phyloP scores from a whole-genome alignment of 352 stramenopile genomes.

The Paralagenidium karlingii region DNA sequence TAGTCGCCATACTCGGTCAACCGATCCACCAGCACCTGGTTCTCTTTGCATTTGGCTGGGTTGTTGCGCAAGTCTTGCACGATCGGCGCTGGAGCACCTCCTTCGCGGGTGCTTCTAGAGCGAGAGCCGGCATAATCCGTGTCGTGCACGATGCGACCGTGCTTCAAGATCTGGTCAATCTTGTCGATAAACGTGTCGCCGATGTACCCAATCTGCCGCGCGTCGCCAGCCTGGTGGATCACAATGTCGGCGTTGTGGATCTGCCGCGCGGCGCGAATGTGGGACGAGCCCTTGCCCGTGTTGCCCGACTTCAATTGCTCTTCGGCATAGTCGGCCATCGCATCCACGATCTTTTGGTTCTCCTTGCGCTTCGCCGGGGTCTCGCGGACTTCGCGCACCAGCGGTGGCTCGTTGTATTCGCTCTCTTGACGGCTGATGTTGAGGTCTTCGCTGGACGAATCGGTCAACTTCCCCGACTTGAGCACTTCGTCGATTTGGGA shows the following conservation, averaged over 20 bases:
- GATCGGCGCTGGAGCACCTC: slow-evolving; percentile 47
- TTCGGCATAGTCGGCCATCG: slow-evolving; percentile 50
- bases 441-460: slow-evolving; percentile 16
- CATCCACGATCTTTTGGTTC: slow-evolving; percentile 55
- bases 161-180: slow-evolving; percentile 60
- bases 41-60: slow-evolving; percentile 35
- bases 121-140: slow-evolving; percentile 7
- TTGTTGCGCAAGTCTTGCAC: slow-evolving; percentile 47
- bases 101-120: slow-evolving; percentile 17
- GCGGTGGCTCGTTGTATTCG: slow-evolving; percentile 21
- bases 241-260: slow-evolving; percentile 35
- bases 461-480: slow-evolving; percentile 29
- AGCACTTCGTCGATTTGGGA: slow-evolving; percentile 48
- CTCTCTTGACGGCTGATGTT: slow-evolving; percentile 25
- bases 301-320: slow-evolving; percentile 60
- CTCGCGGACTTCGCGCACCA: slow-evolving; percentile 36
- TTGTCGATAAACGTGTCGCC: slow-evolving; percentile 63
- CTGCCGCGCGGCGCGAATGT: slow-evolving; percentile 46
- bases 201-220: slow-evolving; percentile 29
- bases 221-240: slow-evolving; percentile 34
- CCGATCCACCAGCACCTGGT: slow-evolving; percentile 53
- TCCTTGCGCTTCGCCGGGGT: slow-evolving; percentile 26
- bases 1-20: slow-evolving; percentile 60
- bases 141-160: slow-evolving; percentile 43
- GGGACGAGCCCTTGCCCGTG: slow-evolving; percentile 50